These are phyloP conservation scores for Mariannaea sp. DNA, from an alignment of 2,329 filamentous ascomycete species.

Conservation along the genomic window DNA sequence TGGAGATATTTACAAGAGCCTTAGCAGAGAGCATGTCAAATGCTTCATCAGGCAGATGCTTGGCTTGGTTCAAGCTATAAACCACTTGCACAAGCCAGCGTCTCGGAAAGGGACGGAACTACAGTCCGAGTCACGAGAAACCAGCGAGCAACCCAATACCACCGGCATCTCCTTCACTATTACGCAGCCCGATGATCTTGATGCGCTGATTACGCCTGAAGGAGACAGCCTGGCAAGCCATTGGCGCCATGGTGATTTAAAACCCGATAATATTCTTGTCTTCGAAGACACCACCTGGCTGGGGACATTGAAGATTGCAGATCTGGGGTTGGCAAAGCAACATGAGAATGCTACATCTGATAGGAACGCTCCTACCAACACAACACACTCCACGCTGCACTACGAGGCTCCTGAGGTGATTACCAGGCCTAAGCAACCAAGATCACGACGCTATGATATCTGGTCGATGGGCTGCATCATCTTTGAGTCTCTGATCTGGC, in stretches of 20 bases:
- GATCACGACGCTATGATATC: constrained; percentile 37
- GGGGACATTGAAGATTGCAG: constrained; percentile 23
- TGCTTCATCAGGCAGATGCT: constrained; percentile 17
- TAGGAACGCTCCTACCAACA: not conserved
- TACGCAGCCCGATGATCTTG: not conserved
- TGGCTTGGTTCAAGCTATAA: constrained; percentile 20
- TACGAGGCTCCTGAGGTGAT: constrained; percentile 26
- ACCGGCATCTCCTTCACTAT: not conserved
- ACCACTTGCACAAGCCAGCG: constrained; percentile 7
- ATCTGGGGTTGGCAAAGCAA: constrained; percentile 23
- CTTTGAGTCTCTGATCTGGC: constrained; percentile 39
- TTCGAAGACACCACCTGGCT: constrained; percentile 9
- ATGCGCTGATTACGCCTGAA: not conserved
- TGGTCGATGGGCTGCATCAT: constrained; percentile 42
- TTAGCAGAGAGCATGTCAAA: constrained; percentile 6
- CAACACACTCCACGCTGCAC: constrained; percentile 19
- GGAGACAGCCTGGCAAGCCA: not conserved
- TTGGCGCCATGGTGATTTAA: constrained; percentile 26
- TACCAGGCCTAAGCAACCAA: not conserved
- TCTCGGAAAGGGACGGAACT: not conserved
- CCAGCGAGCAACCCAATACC: not conserved
- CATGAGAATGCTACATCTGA: constrained; percentile 12
- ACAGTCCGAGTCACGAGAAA: not conserved
- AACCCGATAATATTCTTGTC: constrained; percentile 24
- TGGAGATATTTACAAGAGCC: not conserved